Conservation (phyloP, 2,329 filamentous ascomycete species). For the Fusarium palustre region DNA sequence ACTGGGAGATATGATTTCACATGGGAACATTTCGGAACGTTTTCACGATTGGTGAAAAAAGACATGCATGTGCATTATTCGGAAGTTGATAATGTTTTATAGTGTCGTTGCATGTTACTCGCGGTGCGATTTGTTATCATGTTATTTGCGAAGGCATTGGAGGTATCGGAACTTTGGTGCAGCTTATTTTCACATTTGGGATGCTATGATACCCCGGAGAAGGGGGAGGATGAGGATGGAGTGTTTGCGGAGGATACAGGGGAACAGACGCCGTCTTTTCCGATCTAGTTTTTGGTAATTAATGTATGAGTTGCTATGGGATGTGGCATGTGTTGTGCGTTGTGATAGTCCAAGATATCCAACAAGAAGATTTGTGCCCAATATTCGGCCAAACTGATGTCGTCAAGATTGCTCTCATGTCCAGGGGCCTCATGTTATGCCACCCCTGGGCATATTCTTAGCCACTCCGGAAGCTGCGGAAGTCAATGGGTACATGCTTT, state of each 20-base stretch:
- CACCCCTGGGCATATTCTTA: not conserved
- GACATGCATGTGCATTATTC: conserved; percentile 41
- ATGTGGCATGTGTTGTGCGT: not conserved
- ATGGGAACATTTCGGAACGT: conserved; percentile 39
- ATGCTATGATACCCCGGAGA: conserved; percentile 42
- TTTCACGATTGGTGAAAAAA: conserved; percentile 21
- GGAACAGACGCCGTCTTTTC: conserved; percentile 13
- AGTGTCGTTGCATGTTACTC: conserved; percentile 29
- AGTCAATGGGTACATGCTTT: conserved; percentile 6
- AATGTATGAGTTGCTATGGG: conserved; percentile 31
- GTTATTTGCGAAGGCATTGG: conserved; percentile 25
- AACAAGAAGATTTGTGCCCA: not conserved
- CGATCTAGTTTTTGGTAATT: conserved; percentile 32
- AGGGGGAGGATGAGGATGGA: conserved; percentile 30
- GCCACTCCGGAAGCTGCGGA: conserved; percentile 30
- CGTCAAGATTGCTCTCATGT: not conserved
- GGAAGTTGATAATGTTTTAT: conserved; percentile 39
- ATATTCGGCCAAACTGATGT: not conserved
- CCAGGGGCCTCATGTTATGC: not conserved
- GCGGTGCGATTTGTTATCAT: conserved; percentile 30
- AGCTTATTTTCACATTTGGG: conserved; percentile 32
- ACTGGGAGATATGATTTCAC: conserved; percentile 32
- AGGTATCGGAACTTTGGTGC: conserved; percentile 25
- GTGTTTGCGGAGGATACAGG: conserved; percentile 15
- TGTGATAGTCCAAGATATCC: not conserved